Percentiles rank a stretch among this genome's conserved stretches.
These are phyloP conservation scores for Fusarium newnesense DNA, from an alignment of 2,329 filamentous ascomycete species.

Conservation along the genomic window DNA sequence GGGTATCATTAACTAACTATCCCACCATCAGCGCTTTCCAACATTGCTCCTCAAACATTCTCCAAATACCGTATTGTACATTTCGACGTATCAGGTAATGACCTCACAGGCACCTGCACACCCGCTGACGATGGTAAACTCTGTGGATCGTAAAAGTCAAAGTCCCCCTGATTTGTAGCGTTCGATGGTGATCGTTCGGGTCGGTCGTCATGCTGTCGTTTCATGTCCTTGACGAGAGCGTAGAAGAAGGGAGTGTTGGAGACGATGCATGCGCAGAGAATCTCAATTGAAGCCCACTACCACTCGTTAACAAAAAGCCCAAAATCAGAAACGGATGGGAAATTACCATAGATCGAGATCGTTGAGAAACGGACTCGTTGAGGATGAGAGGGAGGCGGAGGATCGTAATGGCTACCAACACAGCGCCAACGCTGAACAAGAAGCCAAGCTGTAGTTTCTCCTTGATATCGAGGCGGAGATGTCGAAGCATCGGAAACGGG, in stretches of 20 bases:
- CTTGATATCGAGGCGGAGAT: constrained; percentile 30
- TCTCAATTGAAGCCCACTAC: constrained; percentile 48
- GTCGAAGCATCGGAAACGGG: constrained; percentile 45
- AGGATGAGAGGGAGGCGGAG: constrained; percentile 46
- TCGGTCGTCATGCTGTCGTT: constrained; percentile 41
- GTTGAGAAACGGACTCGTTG: constrained; percentile 43
- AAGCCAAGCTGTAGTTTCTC: constrained; percentile 39
- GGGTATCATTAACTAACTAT: constrained; percentile 19
- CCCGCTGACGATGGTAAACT: constrained; percentile 23
- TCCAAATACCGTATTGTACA: constrained; percentile 3
- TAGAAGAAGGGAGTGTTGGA: constrained; percentile 47
- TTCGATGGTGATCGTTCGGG: constrained; percentile 25
- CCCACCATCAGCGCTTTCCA: not conserved
- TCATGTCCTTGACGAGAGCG: constrained; percentile 42
- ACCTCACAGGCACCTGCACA: not conserved
- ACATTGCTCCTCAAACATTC: not conserved
- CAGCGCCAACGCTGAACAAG: constrained; percentile 43
- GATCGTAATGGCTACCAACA: constrained; percentile 45
- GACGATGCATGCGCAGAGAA: constrained; percentile 47
- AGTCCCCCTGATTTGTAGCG: constrained; percentile 2
- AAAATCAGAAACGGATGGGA: accelerated
- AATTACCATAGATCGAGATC: constrained; percentile 44
- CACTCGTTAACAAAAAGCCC: not conserved
- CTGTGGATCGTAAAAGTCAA: constrained; percentile 30
- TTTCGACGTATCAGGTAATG: constrained; percentile 6